Conservation (phyloP, 148 eudicot genomes). For the Fagopyrum homotropicum region DNA sequence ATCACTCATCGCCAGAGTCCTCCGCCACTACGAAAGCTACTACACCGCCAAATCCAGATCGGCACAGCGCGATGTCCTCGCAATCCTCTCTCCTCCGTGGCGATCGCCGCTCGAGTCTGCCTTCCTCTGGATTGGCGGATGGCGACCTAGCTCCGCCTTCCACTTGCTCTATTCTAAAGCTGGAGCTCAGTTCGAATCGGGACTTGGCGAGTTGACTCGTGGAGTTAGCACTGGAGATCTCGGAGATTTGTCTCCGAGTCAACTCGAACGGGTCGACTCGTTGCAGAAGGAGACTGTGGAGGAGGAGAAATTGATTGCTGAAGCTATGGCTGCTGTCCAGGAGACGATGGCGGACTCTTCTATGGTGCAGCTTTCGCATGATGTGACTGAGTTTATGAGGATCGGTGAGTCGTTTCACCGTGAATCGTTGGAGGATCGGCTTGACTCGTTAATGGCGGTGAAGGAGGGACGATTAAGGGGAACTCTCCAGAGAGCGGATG, state of each 20-base stretch:
- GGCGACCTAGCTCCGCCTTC: slow-evolving; percentile 55
- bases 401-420: background rate
- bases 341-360: slow-evolving; percentile 64
- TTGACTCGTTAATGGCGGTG: slow-evolving; percentile 24
- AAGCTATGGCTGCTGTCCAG: slow-evolving; percentile 51
- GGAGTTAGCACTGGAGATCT: slow-evolving; percentile 38
- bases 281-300: slow-evolving; percentile 34
- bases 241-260: slow-evolving; percentile 43
- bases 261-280: slow-evolving; percentile 39
- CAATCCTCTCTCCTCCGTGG: slow-evolving; percentile 54
- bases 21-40: slow-evolving; percentile 53
- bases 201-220: slow-evolving; percentile 32
- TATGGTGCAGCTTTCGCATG: slow-evolving; percentile 59
- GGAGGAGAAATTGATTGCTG: slow-evolving; percentile 50
- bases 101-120: slow-evolving; percentile 50
- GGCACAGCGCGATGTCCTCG: slow-evolving; percentile 24
- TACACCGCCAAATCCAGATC: slow-evolving; percentile 37
- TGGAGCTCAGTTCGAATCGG: slow-evolving; percentile 51
- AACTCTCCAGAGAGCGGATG: slow-evolving; percentile 45
- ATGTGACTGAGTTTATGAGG: slow-evolving; percentile 25
- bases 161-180: slow-evolving; percentile 53
- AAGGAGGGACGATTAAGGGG: slow-evolving; percentile 36
- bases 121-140: slow-evolving; percentile 73
- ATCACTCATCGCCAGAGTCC: slow-evolving; percentile 24
- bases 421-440: slow-evolving; percentile 1